phyloP scores from a whole-genome alignment of 2,329 filamentous ascomycete species.

The Aspergillus alliaceus region DNA sequence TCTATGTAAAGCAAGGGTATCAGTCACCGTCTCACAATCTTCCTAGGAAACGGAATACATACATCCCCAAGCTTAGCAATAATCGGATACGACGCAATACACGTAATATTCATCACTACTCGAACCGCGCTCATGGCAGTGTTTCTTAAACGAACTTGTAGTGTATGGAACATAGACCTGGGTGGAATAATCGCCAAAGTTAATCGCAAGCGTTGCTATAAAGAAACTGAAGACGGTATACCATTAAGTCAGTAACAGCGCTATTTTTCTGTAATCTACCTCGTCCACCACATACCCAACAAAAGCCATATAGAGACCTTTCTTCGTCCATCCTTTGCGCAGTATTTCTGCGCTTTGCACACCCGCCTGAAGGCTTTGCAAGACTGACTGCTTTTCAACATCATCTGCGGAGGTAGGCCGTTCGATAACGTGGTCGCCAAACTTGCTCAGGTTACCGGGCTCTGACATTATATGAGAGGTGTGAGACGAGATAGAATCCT shows the following conservation, averaged over 20 bases:
- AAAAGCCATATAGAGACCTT: conserved; percentile 19
- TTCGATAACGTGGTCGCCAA: not conserved
- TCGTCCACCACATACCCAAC: conserved; percentile 5
- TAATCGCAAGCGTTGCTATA: conserved; percentile 19
- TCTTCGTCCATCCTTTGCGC: conserved; percentile 20
- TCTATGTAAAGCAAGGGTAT: no score
- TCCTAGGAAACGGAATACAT: not conserved
- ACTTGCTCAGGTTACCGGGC: not conserved
- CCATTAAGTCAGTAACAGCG: not conserved
- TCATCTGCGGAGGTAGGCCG: not conserved
- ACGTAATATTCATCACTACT: conserved; percentile 25
- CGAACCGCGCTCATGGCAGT: conserved; percentile 24
- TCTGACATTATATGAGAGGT: not conserved
- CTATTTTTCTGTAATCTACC: no score
- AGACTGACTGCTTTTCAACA: conserved; percentile 9
- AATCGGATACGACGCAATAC: conserved; percentile 26
- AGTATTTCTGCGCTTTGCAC: conserved; percentile 21
- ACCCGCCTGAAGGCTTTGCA: conserved; percentile 18
- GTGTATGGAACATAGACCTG: conserved; percentile 24
- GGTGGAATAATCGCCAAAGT: conserved; percentile 22
- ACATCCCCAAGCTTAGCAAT: conserved; percentile 28
- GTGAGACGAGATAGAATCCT: not conserved
- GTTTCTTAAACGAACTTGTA: conserved; percentile 24
- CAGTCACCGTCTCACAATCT: no score
- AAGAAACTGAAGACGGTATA: conserved; percentile 13